These are phyloP conservation scores for Conticribra weissflogii DNA, from an alignment of 108 stramenopile genomes.

Conservation along the genomic window DNA sequence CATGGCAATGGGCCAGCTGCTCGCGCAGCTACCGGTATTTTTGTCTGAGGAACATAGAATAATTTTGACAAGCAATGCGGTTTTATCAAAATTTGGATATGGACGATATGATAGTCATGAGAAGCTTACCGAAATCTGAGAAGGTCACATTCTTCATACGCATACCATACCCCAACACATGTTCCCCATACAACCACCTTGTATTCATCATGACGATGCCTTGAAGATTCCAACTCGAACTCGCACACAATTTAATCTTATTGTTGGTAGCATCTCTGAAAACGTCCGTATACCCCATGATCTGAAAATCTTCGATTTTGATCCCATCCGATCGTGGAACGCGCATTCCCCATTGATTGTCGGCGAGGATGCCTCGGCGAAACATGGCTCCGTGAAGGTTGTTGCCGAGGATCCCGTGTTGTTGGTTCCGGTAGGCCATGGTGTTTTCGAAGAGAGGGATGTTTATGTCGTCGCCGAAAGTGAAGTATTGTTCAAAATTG, in stretches of 20 bases:
- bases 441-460: slow-evolving; percentile 36
- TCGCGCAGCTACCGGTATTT: slow-evolving; percentile 3
- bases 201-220: slow-evolving; percentile 35
- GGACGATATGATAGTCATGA: too few species aligned
- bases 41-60: slow-evolving; percentile 4
- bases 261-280: slow-evolving; percentile 10
- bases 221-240: slow-evolving; percentile 26
- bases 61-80: too few species aligned
- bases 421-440: slow-evolving; percentile 33
- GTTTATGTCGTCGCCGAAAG: slow-evolving; percentile 22
- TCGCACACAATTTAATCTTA: slow-evolving; percentile 24
- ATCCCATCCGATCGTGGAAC: slow-evolving; percentile 7
- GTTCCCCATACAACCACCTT: slow-evolving; percentile 12
- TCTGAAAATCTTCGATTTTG: slow-evolving; percentile 12
- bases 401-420: slow-evolving; percentile 29
- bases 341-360: slow-evolving; percentile 34
- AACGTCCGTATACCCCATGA: slow-evolving; percentile 29
- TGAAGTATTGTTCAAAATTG: slow-evolving; percentile 41
- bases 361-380: slow-evolving; percentile 29
- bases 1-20: slow-evolving; percentile 27
- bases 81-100: too few species aligned
- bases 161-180: slow-evolving; percentile 24
- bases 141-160: slow-evolving; percentile 34
- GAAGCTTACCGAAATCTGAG: slow-evolving; percentile 48
- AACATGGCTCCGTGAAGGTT: slow-evolving; percentile 33